Conservation (phyloP, 148 eudicot genomes). For the Suaeda aralocaspica region DNA sequence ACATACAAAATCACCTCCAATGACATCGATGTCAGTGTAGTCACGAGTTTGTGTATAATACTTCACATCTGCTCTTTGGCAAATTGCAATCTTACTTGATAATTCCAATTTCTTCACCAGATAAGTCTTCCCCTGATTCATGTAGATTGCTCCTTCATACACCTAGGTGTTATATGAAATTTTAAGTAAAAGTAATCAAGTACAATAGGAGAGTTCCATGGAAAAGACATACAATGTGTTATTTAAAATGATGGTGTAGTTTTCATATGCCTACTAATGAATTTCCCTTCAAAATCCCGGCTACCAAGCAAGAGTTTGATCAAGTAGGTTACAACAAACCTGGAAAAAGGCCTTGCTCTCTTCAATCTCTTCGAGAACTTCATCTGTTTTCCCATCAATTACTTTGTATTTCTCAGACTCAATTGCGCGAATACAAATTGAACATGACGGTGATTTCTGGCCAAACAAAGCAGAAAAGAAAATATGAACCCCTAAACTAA, state of each 20-base stretch:
- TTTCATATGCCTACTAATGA: background rate
- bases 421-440: constrained; percentile 81
- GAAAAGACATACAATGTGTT: background rate
- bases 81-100: constrained; percentile 65
- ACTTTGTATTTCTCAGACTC: constrained; percentile 82
- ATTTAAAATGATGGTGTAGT: background rate
- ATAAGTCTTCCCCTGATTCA: constrained; percentile 92
- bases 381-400: constrained; percentile 56
- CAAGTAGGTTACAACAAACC: constrained; percentile 35
- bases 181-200: background rate
- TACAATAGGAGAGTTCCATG: background rate
- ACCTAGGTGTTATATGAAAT: constrained; percentile 43
- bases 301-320: background rate
- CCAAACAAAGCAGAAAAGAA: constrained; percentile 12
- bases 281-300: background rate
- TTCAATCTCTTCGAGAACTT: constrained; percentile 94
- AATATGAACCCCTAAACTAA: background rate
- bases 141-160: constrained; percentile 90
- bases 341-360: constrained; percentile 98
- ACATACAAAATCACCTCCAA: constrained; percentile 75
- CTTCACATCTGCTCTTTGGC: constrained; percentile 81
- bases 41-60: constrained; percentile 94
- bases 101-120: constrained; percentile 67
- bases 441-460: constrained; percentile 68
- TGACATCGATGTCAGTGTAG: constrained; percentile 77